Evolutionary conservation across 1,139 yeast species (phyloP).

Genomic region (Nematodospora anomalae): DNA sequence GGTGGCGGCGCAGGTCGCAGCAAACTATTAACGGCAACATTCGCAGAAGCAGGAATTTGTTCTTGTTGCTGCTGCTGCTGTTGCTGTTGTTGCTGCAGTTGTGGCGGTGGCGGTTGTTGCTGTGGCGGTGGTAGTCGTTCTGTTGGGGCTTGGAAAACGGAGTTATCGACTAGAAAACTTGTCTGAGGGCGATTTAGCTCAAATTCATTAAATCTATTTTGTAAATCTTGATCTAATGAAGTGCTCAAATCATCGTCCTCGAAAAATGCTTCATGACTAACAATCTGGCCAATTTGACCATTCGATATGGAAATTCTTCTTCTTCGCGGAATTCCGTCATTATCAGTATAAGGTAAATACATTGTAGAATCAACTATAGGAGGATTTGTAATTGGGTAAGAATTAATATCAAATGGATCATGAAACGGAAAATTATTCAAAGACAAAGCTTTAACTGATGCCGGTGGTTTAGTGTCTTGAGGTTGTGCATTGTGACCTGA

Average conservation of each 20-base stretch:
- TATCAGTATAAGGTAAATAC: constrained; percentile 38
- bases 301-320: constrained; percentile 71
- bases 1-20: constrained; percentile 5
- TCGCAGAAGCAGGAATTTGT: constrained; percentile 8
- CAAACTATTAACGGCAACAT: constrained; percentile 12
- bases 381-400: constrained; percentile 65
- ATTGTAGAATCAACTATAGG: constrained; percentile 60
- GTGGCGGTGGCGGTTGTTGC: constrained; percentile 8
- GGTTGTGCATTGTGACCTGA: constrained; percentile 2
- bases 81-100: constrained; percentile 14
- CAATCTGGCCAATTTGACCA: constrained; percentile 75
- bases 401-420: constrained; percentile 42
- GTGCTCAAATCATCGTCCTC: constrained; percentile 19
- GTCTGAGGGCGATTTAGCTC: constrained; percentile 11
- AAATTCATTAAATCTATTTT: constrained; percentile 10
- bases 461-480: background rate
- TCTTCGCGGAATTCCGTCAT: constrained; percentile 50
- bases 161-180: constrained; percentile 3
- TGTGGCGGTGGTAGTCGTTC: constrained; percentile 4
- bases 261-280: constrained; percentile 46
- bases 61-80: constrained; percentile 6
- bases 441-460: background rate
- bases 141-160: background rate
- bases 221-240: constrained; percentile 11
- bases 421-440: constrained; percentile 18